Conservation (phyloP, 2,329 filamentous ascomycete species). For the Scleromitrula shiraiana region DNA sequence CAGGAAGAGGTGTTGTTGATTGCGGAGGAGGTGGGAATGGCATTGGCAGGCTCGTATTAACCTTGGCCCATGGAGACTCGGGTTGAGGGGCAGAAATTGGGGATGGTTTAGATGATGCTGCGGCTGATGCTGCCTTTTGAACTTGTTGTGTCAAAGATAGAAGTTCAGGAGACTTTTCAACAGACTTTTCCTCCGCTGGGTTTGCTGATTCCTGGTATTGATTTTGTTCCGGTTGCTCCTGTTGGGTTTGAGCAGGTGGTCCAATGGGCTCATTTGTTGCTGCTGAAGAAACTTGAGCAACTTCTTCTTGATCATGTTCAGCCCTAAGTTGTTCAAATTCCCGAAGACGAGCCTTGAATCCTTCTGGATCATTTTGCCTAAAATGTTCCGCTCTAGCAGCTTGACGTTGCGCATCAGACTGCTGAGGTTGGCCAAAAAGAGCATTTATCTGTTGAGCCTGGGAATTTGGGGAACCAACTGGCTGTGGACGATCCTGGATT, state of each 20-base stretch:
- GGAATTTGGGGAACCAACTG: slow-evolving; percentile 18
- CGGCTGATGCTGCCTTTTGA: slow-evolving; percentile 52
- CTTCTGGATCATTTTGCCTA: slow-evolving; percentile 51
- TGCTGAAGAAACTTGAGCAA: slow-evolving; percentile 17
- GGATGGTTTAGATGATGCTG: slow-evolving; percentile 48
- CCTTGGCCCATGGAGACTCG: slow-evolving; percentile 50
- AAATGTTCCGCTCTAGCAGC: slow-evolving; percentile 53
- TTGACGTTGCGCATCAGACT: slow-evolving; percentile 36
- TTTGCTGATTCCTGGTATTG: slow-evolving; percentile 3
- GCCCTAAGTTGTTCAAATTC: slow-evolving; percentile 75
- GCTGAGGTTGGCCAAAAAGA: slow-evolving; percentile 23
- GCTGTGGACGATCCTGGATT: slow-evolving; percentile 32
- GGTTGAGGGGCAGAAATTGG: slow-evolving; percentile 36
- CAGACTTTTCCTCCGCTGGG: slow-evolving; percentile 15
- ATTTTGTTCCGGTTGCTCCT: slow-evolving; percentile 14
- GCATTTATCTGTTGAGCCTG: slow-evolving; percentile 27
- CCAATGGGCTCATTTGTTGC: slow-evolving; percentile 30
- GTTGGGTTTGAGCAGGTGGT: slow-evolving; percentile 20
- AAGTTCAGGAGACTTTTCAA: slow-evolving; percentile 35
- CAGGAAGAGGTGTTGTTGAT: slow-evolving; percentile 74
- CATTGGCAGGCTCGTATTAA: slow-evolving; percentile 63
- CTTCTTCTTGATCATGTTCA: slow-evolving; percentile 54
- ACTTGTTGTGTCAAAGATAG: slow-evolving; percentile 74
- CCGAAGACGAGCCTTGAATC: slow-evolving; percentile 57
- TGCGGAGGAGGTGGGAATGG: slow-evolving; percentile 60